Evolutionary conservation across 2,329 filamentous ascomycete species (phyloP).

Genomic region (Fusarium sp.): DNA sequence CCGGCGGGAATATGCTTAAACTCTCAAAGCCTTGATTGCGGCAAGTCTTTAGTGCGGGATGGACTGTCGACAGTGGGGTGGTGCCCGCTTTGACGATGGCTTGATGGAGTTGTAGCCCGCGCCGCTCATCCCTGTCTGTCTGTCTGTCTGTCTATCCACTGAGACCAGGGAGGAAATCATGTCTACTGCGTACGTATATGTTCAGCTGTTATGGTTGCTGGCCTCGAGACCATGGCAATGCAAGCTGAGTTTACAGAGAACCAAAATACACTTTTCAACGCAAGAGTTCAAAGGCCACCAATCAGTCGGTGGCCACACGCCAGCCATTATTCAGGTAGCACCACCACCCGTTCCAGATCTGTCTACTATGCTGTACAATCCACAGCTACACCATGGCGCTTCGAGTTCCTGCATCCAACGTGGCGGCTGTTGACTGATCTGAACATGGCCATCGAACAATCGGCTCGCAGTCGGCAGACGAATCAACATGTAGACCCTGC

Average conservation of each 20-base stretch:
- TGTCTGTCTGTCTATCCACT: slow-evolving; percentile 24
- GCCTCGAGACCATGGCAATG: slow-evolving; percentile 15
- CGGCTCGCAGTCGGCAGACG: slow-evolving; percentile 21
- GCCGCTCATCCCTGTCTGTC: slow-evolving; percentile 38
- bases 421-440: slow-evolving; percentile 43
- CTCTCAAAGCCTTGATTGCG: slow-evolving; percentile 3
- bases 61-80: slow-evolving; percentile 31
- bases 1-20: background rate
- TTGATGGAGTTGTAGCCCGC: slow-evolving; percentile 31
- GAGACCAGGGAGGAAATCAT: slow-evolving; percentile 43
- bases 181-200: background rate
- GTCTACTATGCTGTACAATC: slow-evolving; percentile 21
- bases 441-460: slow-evolving; percentile 25
- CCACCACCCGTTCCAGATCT: slow-evolving; percentile 17
- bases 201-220: too few species aligned
- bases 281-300: slow-evolving; percentile 7
- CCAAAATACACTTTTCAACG: slow-evolving; percentile 1
- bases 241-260: background rate
- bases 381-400: slow-evolving; percentile 30
- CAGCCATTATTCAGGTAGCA: slow-evolving; percentile 24
- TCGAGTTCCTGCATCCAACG: slow-evolving; percentile 45
- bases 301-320: slow-evolving; percentile 17
- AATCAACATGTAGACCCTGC: slow-evolving; percentile 31
- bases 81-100: slow-evolving; percentile 28
- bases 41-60: slow-evolving; percentile 2